These are phyloP conservation scores for Penicillium silybi DNA, from an alignment of 495 filamentous ascomycete species.

Conservation along the genomic window DNA sequence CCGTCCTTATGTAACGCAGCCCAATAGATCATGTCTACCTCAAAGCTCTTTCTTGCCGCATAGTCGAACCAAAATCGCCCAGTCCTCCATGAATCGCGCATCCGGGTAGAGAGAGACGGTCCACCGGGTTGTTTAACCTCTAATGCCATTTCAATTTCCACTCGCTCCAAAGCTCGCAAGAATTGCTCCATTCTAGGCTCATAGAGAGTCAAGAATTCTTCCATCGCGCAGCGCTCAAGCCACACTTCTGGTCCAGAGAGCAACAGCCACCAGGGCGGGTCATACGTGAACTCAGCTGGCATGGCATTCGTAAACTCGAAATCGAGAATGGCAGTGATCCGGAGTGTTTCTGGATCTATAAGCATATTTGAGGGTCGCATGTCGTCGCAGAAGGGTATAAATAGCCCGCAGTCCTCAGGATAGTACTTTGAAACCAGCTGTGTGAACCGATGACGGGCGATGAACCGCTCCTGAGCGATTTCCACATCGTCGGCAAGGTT, in stretches of 20 bases:
- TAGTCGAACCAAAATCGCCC: constrained; percentile 43
- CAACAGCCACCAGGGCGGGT: constrained; percentile 43
- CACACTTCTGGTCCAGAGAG: constrained; percentile 26
- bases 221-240: constrained; percentile 22
- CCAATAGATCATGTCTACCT: constrained; percentile 41
- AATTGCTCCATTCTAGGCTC: constrained; percentile 32
- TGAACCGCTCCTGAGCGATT: constrained; percentile 32
- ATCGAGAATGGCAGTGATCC: constrained; percentile 39
- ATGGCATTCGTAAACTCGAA: constrained; percentile 42
- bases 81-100: constrained; percentile 38
- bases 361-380: constrained; percentile 41
- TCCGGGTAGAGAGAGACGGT: constrained; percentile 29
- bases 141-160: constrained; percentile 18
- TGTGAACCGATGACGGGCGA: constrained; percentile 36
- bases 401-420: constrained; percentile 31
- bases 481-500: constrained; percentile 33
- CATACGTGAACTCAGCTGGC: constrained; percentile 40
- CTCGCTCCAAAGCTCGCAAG: constrained; percentile 23
- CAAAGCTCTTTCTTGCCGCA: constrained; percentile 37
- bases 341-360: constrained; percentile 32
- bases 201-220: constrained; percentile 33
- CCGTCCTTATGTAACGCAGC: constrained; percentile 27
- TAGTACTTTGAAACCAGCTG: constrained; percentile 35
- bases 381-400: constrained; percentile 41
- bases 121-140: constrained; percentile 11